Evolutionary conservation across 139 green algal genomes (phyloP).

Genomic region (Picocystis salinarum): DNA sequence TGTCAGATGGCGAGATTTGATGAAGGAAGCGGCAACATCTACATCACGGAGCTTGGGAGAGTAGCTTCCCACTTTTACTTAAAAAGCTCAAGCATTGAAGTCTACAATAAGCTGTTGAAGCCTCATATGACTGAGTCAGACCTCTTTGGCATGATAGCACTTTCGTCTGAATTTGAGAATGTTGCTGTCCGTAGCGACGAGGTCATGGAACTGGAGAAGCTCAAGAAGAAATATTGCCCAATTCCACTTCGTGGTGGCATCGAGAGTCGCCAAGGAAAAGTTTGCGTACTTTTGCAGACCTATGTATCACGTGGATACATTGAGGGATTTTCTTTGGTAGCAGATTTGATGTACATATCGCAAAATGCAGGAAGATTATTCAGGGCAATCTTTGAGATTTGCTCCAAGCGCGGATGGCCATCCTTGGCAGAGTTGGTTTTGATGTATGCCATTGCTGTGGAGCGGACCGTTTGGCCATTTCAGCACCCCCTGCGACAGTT

Average conservation of each 20-base stretch:
- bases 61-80: slow-evolving; percentile 91
- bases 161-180: slow-evolving; percentile 83
- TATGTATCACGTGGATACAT: slow-evolving; percentile 60
- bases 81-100: slow-evolving; percentile 40
- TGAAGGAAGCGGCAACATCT: slow-evolving; percentile 65
- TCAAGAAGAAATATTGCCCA: slow-evolving; percentile 28
- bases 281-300: slow-evolving; percentile 30
- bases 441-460: slow-evolving; percentile 48
- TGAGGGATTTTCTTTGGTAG: slow-evolving; percentile 72
- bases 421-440: slow-evolving; percentile 33
- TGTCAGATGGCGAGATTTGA: slow-evolving; percentile 14
- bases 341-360: slow-evolving; percentile 82
- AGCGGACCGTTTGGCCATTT: slow-evolving; percentile 62
- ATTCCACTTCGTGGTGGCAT: slow-evolving; percentile 49
- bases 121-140: slow-evolving; percentile 55
- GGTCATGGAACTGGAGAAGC: slow-evolving; percentile 64
- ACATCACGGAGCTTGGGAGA: slow-evolving; percentile 78
- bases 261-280: slow-evolving; percentile 77
- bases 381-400: slow-evolving; percentile 87
- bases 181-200: slow-evolving; percentile 79
- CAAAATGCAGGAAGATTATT: slow-evolving; percentile 70
- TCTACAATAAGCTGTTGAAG: slow-evolving; percentile 68
- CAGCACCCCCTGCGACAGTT: slow-evolving; percentile 84
- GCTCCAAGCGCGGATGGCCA: slow-evolving; percentile 46
- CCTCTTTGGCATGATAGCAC: slow-evolving; percentile 57